Percentiles rank a stretch among this genome's conserved stretches.
Evolutionary conservation across 495 filamentous ascomycete species (phyloP).

Genomic region (Penicilliopsis zonata): DNA sequence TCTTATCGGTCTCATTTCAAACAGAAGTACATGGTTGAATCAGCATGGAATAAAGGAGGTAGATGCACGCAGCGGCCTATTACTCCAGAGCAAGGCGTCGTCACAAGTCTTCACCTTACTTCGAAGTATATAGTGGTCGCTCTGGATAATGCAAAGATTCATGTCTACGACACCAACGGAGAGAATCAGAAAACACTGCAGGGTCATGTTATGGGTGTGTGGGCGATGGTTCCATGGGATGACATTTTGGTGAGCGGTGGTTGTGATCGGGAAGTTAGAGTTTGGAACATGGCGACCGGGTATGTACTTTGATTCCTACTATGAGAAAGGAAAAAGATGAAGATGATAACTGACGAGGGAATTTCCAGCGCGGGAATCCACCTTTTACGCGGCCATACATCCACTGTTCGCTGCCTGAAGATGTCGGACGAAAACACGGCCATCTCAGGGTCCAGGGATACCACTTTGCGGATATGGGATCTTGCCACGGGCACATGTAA

Average conservation of each 20-base stretch:
- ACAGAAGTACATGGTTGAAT: constrained; percentile 91
- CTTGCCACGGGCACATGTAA: constrained; percentile 73
- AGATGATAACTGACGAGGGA: constrained; percentile 3
- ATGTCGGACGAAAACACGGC: constrained; percentile 91
- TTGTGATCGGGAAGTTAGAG: constrained; percentile 91
- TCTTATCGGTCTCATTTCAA: constrained; percentile 97
- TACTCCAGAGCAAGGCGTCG: constrained; percentile 89
- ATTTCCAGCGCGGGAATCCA: constrained; percentile 53
- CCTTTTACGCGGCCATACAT: constrained; percentile 85
- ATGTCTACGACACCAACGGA: constrained; percentile 90
- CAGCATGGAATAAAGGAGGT: constrained; percentile 88
- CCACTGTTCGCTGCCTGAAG: constrained; percentile 91
- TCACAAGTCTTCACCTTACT: constrained; percentile 90
- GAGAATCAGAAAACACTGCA: constrained; percentile 77
- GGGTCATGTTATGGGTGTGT: constrained; percentile 97
- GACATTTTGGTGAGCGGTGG: constrained; percentile 92
- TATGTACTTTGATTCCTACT: too few relatives aligned
- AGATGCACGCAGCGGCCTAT: constrained; percentile 68
- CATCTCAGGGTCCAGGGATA: constrained; percentile 92
- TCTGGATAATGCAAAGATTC: constrained; percentile 95
- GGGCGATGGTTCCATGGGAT: constrained; percentile 98
- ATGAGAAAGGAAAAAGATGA: too few relatives aligned
- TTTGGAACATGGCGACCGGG: constrained; percentile 96
- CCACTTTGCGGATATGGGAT: constrained; percentile 92
- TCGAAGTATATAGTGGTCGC: constrained; percentile 95